Percentiles rank a stretch among this genome's conserved stretches.
These are phyloP conservation scores for Cnidoscolus chayamansa DNA, from an alignment of 441 rosid genomes.

Conservation along the genomic window DNA sequence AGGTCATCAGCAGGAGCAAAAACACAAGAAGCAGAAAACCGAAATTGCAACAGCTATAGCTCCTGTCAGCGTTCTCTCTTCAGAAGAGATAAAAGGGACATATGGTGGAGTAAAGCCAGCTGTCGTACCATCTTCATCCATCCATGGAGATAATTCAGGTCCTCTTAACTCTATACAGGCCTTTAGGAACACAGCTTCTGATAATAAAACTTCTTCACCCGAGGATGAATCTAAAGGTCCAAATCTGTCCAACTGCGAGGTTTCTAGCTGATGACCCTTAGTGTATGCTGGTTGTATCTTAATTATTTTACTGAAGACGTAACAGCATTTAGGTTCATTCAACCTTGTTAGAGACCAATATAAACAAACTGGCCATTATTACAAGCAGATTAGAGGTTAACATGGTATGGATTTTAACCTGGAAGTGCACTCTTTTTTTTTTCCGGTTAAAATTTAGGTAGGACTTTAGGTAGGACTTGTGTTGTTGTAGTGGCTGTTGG, in stretches of 20 bases:
- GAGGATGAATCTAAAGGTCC: constrained; percentile 47
- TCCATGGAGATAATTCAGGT: constrained; percentile 40
- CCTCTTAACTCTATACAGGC: constrained; percentile 35
- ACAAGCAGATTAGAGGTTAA: constrained; percentile 28
- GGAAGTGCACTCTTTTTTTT: constrained; percentile 16
- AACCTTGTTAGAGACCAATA: constrained; percentile 18
- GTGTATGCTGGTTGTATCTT: constrained; percentile 15
- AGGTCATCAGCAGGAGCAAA: constrained; percentile 77
- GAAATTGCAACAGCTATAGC: constrained; percentile 34
- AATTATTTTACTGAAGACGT: constrained; percentile 20
- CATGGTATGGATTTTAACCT: constrained; percentile 29
- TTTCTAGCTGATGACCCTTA: constrained; percentile 37
- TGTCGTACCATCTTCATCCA: constrained; percentile 30
- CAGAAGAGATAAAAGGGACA: constrained; percentile 39
- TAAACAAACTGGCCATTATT: constrained; percentile 20
- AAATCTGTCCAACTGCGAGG: constrained; percentile 45
- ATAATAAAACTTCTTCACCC: constrained; percentile 36
- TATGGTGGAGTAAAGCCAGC: constrained; percentile 46
- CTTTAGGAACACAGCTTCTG: constrained; percentile 31
- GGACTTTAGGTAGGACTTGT: constrained; percentile 36
- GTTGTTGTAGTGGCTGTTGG: constrained; percentile 14
- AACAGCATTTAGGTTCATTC: constrained; percentile 21
- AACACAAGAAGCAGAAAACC: constrained; percentile 60
- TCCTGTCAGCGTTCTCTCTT: constrained; percentile 30
- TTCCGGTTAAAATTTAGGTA: too few relatives aligned